These are phyloP conservation scores for Gillenia trifoliata DNA, from an alignment of 306 rosid species.

Conservation along the genomic window DNA sequence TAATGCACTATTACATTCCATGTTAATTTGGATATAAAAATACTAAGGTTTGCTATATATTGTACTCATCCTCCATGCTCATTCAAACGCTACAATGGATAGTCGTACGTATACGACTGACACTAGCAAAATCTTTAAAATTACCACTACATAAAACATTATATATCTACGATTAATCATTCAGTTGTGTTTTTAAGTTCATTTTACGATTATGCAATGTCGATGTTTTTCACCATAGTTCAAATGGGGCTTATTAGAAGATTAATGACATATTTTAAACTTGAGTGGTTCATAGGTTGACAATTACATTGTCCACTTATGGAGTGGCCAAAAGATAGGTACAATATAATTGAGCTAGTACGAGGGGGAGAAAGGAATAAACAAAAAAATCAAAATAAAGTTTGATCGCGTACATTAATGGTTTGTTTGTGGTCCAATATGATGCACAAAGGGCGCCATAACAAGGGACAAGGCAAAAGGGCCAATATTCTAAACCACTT, in stretches of 20 bases:
- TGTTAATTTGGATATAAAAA: too few relatives aligned
- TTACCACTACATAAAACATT: too few relatives aligned
- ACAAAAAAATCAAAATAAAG: background rate
- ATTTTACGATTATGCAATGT: background rate
- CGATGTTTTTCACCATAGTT: background rate
- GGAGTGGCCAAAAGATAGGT: background rate
- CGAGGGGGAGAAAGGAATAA: background rate
- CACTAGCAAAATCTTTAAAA: too few relatives aligned
- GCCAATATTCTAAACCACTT: background rate
- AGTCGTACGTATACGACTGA: too few relatives aligned
- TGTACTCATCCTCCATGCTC: too few relatives aligned
- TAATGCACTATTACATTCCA: background rate
- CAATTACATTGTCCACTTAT: background rate
- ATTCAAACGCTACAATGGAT: too few relatives aligned
- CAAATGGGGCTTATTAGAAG: background rate
- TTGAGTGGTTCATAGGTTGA: background rate
- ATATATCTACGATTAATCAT: too few relatives aligned
- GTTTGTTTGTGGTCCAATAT: slow-evolving; percentile 19
- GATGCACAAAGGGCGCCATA: background rate
- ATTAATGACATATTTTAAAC: background rate
- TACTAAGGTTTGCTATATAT: too few relatives aligned
- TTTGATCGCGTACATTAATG: background rate
- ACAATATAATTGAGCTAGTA: slow-evolving; percentile 4
- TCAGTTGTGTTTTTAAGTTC: too few relatives aligned
- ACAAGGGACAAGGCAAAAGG: slow-evolving; percentile 1